Percentiles rank a stretch among this genome's conserved stretches.
These are phyloP conservation scores for Suhomyces kunorum DNA, from an alignment of 1,139 yeast species.

Conservation along the genomic window DNA sequence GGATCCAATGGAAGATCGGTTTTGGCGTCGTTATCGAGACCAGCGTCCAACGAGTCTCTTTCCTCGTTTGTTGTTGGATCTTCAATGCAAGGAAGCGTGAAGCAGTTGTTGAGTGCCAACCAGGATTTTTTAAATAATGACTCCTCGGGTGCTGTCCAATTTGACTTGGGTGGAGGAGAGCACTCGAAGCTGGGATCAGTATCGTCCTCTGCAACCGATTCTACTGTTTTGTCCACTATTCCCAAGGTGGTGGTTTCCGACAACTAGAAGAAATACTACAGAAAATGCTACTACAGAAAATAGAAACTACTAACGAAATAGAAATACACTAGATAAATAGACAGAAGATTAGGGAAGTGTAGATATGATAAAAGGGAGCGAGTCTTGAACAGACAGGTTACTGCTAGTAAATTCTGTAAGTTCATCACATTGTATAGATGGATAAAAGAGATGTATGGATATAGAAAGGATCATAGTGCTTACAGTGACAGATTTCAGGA, in stretches of 20 bases:
- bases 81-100: slow-evolving; percentile 11
- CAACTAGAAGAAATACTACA: slow-evolving; percentile 1
- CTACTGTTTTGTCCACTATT: neutral
- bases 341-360: no score
- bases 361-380: no score
- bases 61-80: slow-evolving; percentile 15
- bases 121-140: slow-evolving; percentile 7
- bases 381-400: no score
- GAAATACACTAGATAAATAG: neutral
- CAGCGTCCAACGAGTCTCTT: slow-evolving; percentile 19
- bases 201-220: neutral
- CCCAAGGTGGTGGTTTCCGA: slow-evolving; percentile 12
- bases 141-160: slow-evolving; percentile 6
- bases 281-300: no score
- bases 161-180: slow-evolving; percentile 3
- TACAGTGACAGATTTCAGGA: no score
- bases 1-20: slow-evolving; percentile 4
- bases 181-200: slow-evolving; percentile 2
- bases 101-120: slow-evolving; percentile 14
- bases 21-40: slow-evolving; percentile 13
- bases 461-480: no score
- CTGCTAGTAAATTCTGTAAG: no score
- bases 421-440: no score
- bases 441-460: no score
- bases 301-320: neutral